These are phyloP conservation scores for Penicillium sp. DNA, from an alignment of 2,329 filamentous ascomycete species.

Conservation along the genomic window DNA sequence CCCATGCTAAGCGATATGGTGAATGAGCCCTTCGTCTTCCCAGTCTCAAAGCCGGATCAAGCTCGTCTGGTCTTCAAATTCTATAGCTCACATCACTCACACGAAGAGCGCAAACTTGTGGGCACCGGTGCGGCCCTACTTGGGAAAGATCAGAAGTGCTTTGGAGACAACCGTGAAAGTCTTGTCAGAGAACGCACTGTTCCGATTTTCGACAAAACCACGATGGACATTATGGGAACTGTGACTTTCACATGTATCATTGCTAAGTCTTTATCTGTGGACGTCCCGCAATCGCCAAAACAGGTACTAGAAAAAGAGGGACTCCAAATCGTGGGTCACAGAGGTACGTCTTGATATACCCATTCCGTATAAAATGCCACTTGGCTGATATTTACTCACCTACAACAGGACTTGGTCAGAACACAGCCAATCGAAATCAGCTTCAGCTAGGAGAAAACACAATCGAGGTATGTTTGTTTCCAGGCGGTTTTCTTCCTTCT, in stretches of 20 bases:
- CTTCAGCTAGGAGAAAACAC: conserved; percentile 46
- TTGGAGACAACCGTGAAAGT: conserved; percentile 33
- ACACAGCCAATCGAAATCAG: conserved; percentile 27
- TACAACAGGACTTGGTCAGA: conserved; percentile 27
- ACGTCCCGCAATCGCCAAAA: background rate
- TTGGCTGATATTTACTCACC: background rate
- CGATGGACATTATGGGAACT: conserved; percentile 31
- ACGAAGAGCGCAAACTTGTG: background rate
- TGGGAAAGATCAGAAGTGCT: conserved; percentile 21
- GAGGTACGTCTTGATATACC: conserved; percentile 24
- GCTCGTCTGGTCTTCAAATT: conserved; percentile 11
- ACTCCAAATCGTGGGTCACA: conserved; percentile 34
- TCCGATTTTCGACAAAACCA: conserved; percentile 34
- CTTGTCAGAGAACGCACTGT: conserved; percentile 36
- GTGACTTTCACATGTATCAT: conserved; percentile 40
- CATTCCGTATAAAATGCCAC: background rate
- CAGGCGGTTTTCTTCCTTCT: too few species aligned
- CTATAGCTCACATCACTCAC: background rate
- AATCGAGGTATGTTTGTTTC: conserved; percentile 25
- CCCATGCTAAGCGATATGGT: conserved; percentile 11
- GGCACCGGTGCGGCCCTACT: conserved; percentile 23
- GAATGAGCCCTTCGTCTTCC: conserved; percentile 12
- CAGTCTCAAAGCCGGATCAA: conserved; percentile 1
- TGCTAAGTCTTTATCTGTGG: background rate
- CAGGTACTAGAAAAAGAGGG: background rate